phyloP scores from a whole-genome alignment of 352 stramenopile genomes.

The Stramenopiles sp. region DNA sequence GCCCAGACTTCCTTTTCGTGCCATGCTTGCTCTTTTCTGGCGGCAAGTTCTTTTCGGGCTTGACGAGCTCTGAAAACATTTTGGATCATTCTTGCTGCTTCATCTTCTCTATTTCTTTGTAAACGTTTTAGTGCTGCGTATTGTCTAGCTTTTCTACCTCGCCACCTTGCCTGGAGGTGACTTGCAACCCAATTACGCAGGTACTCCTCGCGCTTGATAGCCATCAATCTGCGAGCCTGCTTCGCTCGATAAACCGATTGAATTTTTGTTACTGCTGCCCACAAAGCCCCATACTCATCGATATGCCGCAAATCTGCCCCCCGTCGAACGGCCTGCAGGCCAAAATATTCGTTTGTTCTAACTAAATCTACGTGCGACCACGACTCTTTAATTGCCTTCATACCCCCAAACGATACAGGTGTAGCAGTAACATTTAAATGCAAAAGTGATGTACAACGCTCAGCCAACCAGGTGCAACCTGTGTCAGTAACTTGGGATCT shows the following conservation, averaged over 20 bases:
- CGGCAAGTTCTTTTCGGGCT: too few species aligned
- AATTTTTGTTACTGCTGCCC: neutral
- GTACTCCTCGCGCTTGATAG: slow-evolving; percentile 25
- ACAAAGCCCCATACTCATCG: neutral
- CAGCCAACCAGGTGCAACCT: slow-evolving; percentile 54
- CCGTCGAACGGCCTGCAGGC: neutral
- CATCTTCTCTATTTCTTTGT: neutral
- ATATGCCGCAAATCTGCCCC: neutral
- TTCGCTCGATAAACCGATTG: slow-evolving; percentile 7
- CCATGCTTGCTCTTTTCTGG: too few species aligned
- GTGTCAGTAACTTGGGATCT: slow-evolving; percentile 44
- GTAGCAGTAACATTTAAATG: slow-evolving; percentile 37
- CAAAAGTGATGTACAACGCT: slow-evolving; percentile 40
- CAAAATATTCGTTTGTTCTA: slow-evolving; percentile 16
- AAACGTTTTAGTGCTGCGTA: slow-evolving; percentile 14
- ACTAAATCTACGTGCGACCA: slow-evolving; percentile 26
- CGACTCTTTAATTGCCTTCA: neutral
- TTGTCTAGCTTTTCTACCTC: slow-evolving; percentile 21
- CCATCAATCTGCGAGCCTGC: slow-evolving; percentile 1
- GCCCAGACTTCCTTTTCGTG: too few species aligned
- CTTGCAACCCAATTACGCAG: slow-evolving; percentile 36
- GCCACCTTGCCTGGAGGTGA: slow-evolving; percentile 39
- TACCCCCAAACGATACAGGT: neutral
- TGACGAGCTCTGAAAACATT: too few species aligned
- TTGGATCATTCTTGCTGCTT: slow-evolving; percentile 18